These are phyloP conservation scores for Saksenaea vasiformis DNA, from an alignment of 371 early-diverging fungal species.

Conservation along the genomic window DNA sequence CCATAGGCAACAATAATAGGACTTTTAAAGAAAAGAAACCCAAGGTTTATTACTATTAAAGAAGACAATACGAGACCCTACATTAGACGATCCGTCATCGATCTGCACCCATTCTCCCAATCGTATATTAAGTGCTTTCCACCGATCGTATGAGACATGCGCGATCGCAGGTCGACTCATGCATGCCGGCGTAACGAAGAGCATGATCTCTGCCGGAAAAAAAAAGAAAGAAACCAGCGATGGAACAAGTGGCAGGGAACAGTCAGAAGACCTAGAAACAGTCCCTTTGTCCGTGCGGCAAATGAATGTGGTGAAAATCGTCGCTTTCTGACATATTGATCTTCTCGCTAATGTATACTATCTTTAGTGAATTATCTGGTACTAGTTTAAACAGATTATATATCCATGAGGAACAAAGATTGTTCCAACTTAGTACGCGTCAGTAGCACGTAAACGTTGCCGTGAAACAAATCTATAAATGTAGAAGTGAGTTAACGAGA, in stretches of 20 bases:
- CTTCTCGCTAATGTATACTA: too few relatives aligned
- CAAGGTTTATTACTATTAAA: not conserved
- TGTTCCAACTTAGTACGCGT: too few relatives aligned
- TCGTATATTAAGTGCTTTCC: constrained; percentile 7
- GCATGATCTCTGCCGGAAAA: not conserved
- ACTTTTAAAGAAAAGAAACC: constrained; percentile 1
- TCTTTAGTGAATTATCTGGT: too few relatives aligned
- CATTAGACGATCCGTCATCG: constrained; percentile 9
- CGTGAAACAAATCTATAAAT: too few relatives aligned
- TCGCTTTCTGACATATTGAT: too few relatives aligned
- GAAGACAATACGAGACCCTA: not conserved
- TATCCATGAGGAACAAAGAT: too few relatives aligned
- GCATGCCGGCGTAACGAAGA: not conserved
- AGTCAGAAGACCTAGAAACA: not conserved
- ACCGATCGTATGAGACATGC: constrained; percentile 18
- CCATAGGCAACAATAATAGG: constrained; percentile 35
- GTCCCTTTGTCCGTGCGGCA: too few relatives aligned
- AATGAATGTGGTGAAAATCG: too few relatives aligned
- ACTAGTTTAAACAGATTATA: too few relatives aligned
- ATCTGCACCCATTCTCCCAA: constrained; percentile 29
- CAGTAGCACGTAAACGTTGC: too few relatives aligned
- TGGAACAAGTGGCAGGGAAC: not conserved
- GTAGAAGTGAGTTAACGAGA: too few relatives aligned
- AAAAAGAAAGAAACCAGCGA: not conserved
- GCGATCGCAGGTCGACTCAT: constrained; percentile 25